These are phyloP conservation scores for Fraxinus sp. DNA, from an alignment of 305 asterid genomes.

Conservation along the genomic window DNA sequence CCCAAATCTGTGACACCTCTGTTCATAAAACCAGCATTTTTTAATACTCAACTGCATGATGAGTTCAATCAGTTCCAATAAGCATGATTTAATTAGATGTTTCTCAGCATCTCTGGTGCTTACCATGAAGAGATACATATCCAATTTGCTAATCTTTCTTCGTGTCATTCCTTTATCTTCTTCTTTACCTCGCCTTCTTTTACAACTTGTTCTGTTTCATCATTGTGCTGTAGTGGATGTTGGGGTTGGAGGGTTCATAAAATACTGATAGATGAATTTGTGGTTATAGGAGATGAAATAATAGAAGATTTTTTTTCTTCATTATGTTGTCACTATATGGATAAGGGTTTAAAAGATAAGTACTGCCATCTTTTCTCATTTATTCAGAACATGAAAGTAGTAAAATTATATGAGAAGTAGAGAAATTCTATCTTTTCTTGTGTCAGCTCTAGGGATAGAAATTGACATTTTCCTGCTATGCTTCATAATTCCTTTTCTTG, in stretches of 20 bases:
- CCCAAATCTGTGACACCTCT: too few species aligned
- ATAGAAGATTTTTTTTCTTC: background rate
- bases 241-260: background rate
- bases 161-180: background rate
- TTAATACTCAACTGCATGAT: background rate
- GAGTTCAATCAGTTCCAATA: background rate
- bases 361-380: background rate
- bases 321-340: background rate
- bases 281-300: background rate
- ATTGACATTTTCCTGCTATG: background rate
- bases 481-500: background rate
- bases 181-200: background rate
- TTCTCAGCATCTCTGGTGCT: background rate
- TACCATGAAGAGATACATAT: background rate
- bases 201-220: background rate
- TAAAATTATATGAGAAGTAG: background rate
- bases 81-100: background rate
- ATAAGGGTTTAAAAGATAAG: background rate
- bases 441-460: background rate
- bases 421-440: background rate
- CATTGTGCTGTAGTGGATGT: background rate
- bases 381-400: background rate
- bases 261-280: background rate
- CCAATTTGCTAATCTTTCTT: background rate
- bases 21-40: too few species aligned